phyloP scores from a whole-genome alignment of 2,329 filamentous ascomycete species.

The Myotisia sp. region DNA sequence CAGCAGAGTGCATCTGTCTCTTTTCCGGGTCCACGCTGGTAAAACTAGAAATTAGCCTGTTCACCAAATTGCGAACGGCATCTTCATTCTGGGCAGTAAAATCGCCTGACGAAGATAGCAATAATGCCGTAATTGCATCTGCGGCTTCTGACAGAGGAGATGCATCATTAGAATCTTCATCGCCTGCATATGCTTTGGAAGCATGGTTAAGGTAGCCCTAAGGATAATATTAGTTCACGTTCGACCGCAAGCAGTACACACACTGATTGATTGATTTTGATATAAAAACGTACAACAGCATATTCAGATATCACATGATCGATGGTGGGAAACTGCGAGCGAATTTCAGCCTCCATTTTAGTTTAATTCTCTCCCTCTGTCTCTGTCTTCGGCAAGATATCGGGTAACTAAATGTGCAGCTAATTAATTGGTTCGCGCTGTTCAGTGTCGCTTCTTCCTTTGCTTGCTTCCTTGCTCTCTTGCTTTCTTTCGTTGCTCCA shows the following conservation, averaged over 20 bases:
- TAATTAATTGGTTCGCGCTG: too few relatives aligned
- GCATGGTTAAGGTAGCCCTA: constrained; percentile 84
- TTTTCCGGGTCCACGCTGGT: constrained; percentile 53
- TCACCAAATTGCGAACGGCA: constrained; percentile 67
- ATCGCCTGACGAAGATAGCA: constrained; percentile 85
- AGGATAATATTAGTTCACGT: background rate
- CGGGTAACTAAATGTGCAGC: too few relatives aligned
- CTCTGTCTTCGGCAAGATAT: too few relatives aligned
- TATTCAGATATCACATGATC: constrained; percentile 84
- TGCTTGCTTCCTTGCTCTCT: constrained; percentile 1
- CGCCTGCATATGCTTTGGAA: constrained; percentile 64
- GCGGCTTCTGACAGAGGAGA: constrained; percentile 78
- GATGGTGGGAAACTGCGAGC: constrained; percentile 67
- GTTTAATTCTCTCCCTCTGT: background rate
- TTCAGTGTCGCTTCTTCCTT: background rate
- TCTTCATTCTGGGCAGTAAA: constrained; percentile 56
- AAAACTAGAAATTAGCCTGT: constrained; percentile 77
- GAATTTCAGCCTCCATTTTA: constrained; percentile 74
- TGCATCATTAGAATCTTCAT: constrained; percentile 51
- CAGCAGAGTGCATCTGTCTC: constrained; percentile 50
- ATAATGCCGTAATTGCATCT: constrained; percentile 66
- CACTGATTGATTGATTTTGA: background rate
- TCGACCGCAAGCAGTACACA: constrained; percentile 4
- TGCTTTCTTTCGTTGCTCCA: background rate
- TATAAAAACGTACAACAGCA: constrained; percentile 44